Percentiles rank a stretch among this genome's conserved stretches.
Conservation (phyloP, 2,329 filamentous ascomycete species). For the Neonectria hederae region DNA sequence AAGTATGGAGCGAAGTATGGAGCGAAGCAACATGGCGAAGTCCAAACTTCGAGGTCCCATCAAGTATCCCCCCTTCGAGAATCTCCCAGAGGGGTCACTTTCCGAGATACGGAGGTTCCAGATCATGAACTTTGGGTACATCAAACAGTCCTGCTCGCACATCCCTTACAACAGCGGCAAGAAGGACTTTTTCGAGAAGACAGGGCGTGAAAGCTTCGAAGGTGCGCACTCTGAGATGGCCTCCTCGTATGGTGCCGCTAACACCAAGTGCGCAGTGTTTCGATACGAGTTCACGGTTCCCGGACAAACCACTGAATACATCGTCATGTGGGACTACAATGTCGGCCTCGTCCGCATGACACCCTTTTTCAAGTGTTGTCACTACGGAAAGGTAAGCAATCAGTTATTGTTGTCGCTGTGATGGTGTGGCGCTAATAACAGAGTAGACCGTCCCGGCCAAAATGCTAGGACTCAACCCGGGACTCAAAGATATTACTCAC, state of each 20-base stretch:
- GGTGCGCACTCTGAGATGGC: conserved; percentile 60
- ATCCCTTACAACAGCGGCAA: conserved; percentile 97
- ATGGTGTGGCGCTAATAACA: conserved; percentile 25
- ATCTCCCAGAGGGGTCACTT: conserved; percentile 65
- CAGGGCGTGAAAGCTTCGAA: conserved; percentile 87
- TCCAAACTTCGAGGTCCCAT: conserved; percentile 72
- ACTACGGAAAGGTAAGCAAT: conserved; percentile 79
- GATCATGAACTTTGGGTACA: conserved; percentile 72
- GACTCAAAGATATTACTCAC: conserved; percentile 87
- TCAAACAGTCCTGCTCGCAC: conserved; percentile 71
- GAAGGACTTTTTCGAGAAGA: conserved; percentile 87
- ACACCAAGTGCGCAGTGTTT: conserved; percentile 31
- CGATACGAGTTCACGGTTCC: conserved; percentile 79
- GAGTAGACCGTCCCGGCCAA: conserved; percentile 85
- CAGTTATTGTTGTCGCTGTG: background rate
- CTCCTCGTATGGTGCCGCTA: background rate
- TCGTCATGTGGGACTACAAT: conserved; percentile 97
- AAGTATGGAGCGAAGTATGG: conserved; percentile 66
- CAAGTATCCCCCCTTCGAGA: conserved; percentile 79
- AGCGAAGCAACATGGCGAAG: conserved; percentile 58
- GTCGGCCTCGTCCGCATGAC: conserved; percentile 93
- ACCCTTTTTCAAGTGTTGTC: conserved; percentile 90
- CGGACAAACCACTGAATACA: conserved; percentile 71
- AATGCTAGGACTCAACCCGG: conserved; percentile 79
- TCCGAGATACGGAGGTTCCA: conserved; percentile 70